Evolutionary conservation across 805 yeast species (phyloP).

Genomic region (Hanseniaspora guilliermondii): DNA sequence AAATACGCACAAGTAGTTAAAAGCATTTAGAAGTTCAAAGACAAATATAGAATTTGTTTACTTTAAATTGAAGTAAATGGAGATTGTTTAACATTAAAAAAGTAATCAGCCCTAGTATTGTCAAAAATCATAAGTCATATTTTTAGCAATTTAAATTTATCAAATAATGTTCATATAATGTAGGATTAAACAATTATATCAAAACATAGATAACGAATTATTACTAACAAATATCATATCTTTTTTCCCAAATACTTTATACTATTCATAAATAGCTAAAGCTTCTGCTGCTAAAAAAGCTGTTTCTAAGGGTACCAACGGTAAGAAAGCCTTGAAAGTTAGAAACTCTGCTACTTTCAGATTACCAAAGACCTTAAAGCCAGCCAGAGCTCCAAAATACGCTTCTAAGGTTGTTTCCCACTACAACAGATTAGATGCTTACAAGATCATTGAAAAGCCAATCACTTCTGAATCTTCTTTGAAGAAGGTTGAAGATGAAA

Average conservation of each 20-base stretch:
- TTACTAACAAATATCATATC: slow-evolving; percentile 18
- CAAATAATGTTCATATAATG: too few relatives aligned
- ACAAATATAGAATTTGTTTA: too few relatives aligned
- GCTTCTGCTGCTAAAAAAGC: slow-evolving; percentile 98
- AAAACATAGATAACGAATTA: background rate
- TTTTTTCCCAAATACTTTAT: background rate
- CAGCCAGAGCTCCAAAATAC: slow-evolving; percentile 90
- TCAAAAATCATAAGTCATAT: too few relatives aligned
- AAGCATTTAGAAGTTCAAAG: too few relatives aligned
- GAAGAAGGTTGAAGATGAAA: slow-evolving; percentile 98
- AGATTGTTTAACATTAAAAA: too few relatives aligned
- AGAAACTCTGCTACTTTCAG: slow-evolving; percentile 93
- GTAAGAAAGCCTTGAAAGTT: slow-evolving; percentile 79
- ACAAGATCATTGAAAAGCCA: slow-evolving; percentile 88
- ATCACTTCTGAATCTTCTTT: slow-evolving; percentile 97
- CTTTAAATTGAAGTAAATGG: too few relatives aligned
- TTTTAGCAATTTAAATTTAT: too few relatives aligned
- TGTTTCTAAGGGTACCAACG: slow-evolving; percentile 92
- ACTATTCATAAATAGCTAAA: slow-evolving; percentile 35
- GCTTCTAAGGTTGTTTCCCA: slow-evolving; percentile 94
- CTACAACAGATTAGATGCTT: slow-evolving; percentile 91
- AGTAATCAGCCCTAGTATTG: too few relatives aligned
- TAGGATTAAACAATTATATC: background rate
- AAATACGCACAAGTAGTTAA: too few relatives aligned
- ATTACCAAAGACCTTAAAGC: slow-evolving; percentile 91